These are phyloP conservation scores for Paraglomus occultum DNA, from an alignment of 192 early-diverging fungal genomes.

Conservation along the genomic window DNA sequence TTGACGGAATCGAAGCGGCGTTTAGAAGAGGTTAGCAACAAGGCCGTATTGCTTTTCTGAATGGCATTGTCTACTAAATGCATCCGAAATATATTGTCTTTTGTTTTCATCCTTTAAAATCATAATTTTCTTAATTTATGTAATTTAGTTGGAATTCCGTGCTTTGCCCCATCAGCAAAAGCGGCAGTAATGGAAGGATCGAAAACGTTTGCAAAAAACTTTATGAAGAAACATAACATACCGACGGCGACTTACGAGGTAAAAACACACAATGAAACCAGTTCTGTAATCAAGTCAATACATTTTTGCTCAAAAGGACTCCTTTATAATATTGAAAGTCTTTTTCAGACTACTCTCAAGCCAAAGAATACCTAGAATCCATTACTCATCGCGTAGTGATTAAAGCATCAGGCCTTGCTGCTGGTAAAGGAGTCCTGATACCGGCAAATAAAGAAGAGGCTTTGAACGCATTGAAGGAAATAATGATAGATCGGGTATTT, in stretches of 20 bases:
- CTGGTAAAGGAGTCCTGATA: conserved; percentile 96
- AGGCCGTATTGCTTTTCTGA: conserved; percentile 41
- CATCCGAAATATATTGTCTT: background rate
- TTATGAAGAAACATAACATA: conserved; percentile 95
- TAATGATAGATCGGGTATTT: conserved; percentile 92
- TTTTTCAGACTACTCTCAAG: conserved; percentile 78
- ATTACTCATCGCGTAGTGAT: conserved; percentile 73
- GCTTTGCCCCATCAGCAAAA: conserved; percentile 86
- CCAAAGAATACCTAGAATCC: conserved; percentile 61
- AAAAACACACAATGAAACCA: conserved; percentile 23
- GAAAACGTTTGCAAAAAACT: conserved; percentile 98
- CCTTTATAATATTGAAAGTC: conserved; percentile 38
- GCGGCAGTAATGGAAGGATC: conserved; percentile 96
- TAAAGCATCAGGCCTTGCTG: conserved; percentile 93
- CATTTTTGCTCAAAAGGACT: background rate
- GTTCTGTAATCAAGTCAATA: background rate
- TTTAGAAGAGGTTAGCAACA: conserved; percentile 77
- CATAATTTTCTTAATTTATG: background rate
- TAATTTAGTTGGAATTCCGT: conserved; percentile 74
- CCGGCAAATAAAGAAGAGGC: conserved; percentile 86
- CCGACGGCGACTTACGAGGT: conserved; percentile 90
- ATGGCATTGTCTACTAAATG: background rate
- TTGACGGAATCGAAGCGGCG: conserved; percentile 80
- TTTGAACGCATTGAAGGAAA: conserved; percentile 73
- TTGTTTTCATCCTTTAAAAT: background rate